Conservation (phyloP, 805 yeast species). For the Candida andamanensis region DNA sequence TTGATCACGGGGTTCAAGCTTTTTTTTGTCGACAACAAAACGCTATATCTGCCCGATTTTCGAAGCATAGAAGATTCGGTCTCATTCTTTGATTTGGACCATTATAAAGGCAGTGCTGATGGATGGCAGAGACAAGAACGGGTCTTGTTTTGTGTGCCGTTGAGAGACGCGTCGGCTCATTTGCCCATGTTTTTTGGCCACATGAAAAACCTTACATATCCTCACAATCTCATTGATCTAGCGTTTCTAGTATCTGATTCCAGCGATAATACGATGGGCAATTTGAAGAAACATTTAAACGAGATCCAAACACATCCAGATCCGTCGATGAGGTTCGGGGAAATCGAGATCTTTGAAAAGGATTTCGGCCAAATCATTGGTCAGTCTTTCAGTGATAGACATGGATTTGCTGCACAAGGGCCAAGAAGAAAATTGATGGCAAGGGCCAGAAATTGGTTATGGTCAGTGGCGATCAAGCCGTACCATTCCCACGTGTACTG, state of each 20-base stretch:
- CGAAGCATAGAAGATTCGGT: slow-evolving; percentile 31
- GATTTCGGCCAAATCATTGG: slow-evolving; percentile 93
- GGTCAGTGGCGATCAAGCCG: slow-evolving; percentile 81
- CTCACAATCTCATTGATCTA: slow-evolving; percentile 76
- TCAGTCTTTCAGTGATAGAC: slow-evolving; percentile 88
- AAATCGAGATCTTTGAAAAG: slow-evolving; percentile 77
- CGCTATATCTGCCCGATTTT: slow-evolving; percentile 31
- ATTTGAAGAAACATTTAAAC: slow-evolving; percentile 50
- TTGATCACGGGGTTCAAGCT: slow-evolving; percentile 12
- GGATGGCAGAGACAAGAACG: slow-evolving; percentile 83
- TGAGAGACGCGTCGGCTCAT: slow-evolving; percentile 89
- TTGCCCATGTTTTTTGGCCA: slow-evolving; percentile 85
- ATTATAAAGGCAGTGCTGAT: slow-evolving; percentile 57
- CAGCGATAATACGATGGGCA: slow-evolving; percentile 78
- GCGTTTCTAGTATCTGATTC: slow-evolving; percentile 90
- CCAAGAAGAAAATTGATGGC: slow-evolving; percentile 95
- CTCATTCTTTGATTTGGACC: slow-evolving; percentile 66
- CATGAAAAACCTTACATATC: slow-evolving; percentile 74
- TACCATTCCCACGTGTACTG: slow-evolving; percentile 95
- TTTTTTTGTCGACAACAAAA: slow-evolving; percentile 7
- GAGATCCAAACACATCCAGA: slow-evolving; percentile 65
- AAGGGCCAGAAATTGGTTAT: slow-evolving; percentile 89
- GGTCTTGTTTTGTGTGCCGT: slow-evolving; percentile 79
- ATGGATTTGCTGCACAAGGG: slow-evolving; percentile 95
- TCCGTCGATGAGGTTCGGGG: slow-evolving; percentile 63